These are phyloP conservation scores for Aegilops sharonensis DNA, from an alignment of 176 grass and related monocot species.

Conservation along the genomic window DNA sequence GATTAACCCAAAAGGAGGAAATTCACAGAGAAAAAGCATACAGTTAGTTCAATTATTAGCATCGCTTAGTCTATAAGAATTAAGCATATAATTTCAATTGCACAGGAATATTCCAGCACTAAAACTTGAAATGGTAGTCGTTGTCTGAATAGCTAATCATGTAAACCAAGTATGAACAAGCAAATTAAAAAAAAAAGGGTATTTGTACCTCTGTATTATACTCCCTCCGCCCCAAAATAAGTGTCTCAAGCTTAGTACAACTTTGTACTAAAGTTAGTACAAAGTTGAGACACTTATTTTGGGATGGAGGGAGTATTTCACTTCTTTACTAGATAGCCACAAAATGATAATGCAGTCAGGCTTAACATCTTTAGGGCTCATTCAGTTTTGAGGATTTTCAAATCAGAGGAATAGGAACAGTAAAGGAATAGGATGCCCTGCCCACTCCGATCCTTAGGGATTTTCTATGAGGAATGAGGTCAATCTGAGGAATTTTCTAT, in stretches of 20 bases:
- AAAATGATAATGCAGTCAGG: neutral
- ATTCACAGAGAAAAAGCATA: neutral
- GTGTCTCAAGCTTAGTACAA: no score
- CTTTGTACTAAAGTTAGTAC: no score
- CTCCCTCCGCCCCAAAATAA: no score
- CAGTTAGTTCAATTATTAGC: neutral
- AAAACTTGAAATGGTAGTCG: neutral
- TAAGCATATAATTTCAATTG: neutral
- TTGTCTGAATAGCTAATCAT: neutral
- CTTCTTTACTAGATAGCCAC: neutral
- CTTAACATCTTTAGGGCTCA: neutral
- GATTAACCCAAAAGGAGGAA: neutral
- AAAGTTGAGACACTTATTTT: no score
- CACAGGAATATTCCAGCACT: neutral
- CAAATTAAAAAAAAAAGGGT: neutral
- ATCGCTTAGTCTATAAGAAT: neutral
- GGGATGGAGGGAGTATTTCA: neutral
- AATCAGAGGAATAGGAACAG: neutral
- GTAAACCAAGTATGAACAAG: neutral
- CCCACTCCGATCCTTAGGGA: neutral
- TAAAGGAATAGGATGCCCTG: neutral
- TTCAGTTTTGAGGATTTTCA: neutral
- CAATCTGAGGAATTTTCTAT: neutral
- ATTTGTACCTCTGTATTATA: neutral
- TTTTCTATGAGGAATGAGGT: neutral